A percentile compares a stretch with the other conserved stretches of the same genome.
Evolutionary conservation across 352 stramenopile genomes (phyloP).

Genomic region (Globisporangium sylvaticum): DNA sequence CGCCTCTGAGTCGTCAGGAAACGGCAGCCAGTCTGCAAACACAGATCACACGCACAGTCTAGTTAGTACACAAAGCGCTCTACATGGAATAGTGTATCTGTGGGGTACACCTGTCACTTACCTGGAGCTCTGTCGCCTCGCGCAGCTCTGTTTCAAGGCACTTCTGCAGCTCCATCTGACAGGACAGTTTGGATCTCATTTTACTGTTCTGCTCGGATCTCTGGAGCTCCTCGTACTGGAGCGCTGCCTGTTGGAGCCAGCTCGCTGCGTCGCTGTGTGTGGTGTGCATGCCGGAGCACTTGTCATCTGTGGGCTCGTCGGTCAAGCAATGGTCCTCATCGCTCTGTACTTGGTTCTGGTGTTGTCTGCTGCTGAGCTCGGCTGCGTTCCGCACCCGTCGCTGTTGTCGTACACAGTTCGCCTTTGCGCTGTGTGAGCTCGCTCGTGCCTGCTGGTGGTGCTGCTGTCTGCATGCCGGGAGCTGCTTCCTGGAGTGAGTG

Average conservation of each 20-base stretch:
- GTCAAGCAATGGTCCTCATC: background rate
- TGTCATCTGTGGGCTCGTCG: background rate
- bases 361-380: background rate
- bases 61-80: too few relatives aligned
- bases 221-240: constrained; percentile 42
- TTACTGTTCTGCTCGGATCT: constrained; percentile 28
- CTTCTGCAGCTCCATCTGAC: constrained; percentile 44
- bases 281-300: background rate
- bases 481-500: background rate
- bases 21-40: too few relatives aligned
- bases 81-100: too few relatives aligned
- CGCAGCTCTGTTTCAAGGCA: constrained; percentile 17
- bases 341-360: background rate
- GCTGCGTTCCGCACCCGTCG: background rate
- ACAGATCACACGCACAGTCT: too few relatives aligned
- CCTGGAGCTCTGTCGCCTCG: background rate
- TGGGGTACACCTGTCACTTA: too few relatives aligned
- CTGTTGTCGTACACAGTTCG: background rate
- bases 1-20: background rate
- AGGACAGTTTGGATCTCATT: constrained; percentile 30
- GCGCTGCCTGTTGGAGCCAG: constrained; percentile 40
- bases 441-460: background rate
- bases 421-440: background rate
- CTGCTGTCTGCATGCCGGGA: background rate
- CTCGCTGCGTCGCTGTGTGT: constrained; percentile 17